Evolutionary conservation across 164 flowering plant species (phyloP).

Genomic region (Magnolia sinica): DNA sequence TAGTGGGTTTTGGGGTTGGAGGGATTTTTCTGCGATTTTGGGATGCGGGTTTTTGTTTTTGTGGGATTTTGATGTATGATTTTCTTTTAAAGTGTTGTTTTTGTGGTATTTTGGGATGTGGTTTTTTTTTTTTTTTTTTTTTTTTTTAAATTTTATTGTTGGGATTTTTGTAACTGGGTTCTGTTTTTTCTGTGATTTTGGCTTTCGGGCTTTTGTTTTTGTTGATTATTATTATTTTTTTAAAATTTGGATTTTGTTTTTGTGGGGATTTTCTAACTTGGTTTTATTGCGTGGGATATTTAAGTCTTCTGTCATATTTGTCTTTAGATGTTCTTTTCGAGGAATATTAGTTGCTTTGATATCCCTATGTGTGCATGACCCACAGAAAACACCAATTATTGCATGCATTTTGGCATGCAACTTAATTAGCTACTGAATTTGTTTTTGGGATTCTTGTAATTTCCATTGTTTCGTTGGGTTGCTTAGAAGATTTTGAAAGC

Average conservation of each 20-base stretch:
- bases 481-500: not conserved
- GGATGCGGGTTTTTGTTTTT: conserved; percentile 8
- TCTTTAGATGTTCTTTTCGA: not conserved
- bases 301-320: not conserved
- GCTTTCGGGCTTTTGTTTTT: not conserved
- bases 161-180: not conserved
- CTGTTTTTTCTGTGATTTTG: not conserved
- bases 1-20: conserved; percentile 6
- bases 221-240: too few species aligned
- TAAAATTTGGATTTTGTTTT: not conserved
- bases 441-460: too few species aligned
- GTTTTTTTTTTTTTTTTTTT: not conserved
- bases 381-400: too few species aligned
- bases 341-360: not conserved
- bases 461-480: not conserved
- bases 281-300: not conserved
- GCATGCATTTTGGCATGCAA: too few species aligned
- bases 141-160: too few species aligned
- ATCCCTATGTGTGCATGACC: not conserved
- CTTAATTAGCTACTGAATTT: too few species aligned
- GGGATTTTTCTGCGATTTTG: conserved; percentile 1
- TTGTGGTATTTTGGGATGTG: not conserved
- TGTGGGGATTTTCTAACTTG: not conserved
- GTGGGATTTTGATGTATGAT: not conserved
- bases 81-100: not conserved